Evolutionary conservation across 108 stramenopile species (phyloP).

Genomic region (Poteriospumella lacustris): DNA sequence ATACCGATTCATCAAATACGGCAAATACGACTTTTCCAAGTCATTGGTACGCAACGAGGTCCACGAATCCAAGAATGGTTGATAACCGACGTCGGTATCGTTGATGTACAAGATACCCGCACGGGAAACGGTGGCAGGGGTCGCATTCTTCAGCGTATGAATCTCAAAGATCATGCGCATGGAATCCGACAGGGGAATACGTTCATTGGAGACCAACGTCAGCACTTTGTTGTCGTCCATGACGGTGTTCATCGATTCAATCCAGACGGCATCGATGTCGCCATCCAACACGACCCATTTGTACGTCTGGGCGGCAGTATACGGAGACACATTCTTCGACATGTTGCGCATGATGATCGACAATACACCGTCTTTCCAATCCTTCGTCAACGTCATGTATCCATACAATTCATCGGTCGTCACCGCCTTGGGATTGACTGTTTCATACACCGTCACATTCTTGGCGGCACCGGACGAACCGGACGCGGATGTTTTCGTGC

Average conservation of each 20-base stretch:
- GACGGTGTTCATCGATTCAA: constrained; percentile 30
- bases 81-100: constrained; percentile 25
- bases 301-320: constrained; percentile 2
- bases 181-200: constrained; percentile 21
- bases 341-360: constrained; percentile 30
- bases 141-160: constrained; percentile 28
- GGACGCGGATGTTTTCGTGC: too few species aligned
- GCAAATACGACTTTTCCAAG: constrained; percentile 27
- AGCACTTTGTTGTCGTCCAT: constrained; percentile 33
- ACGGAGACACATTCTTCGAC: constrained; percentile 13
- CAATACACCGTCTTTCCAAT: constrained; percentile 30
- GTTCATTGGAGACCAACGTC: constrained; percentile 24
- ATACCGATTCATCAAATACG: constrained; percentile 41
- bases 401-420: constrained; percentile 31
- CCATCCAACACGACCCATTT: constrained; percentile 32
- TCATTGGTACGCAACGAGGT: not conserved
- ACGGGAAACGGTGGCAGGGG: constrained; percentile 26
- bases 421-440: constrained; percentile 30
- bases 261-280: constrained; percentile 29
- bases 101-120: constrained; percentile 29
- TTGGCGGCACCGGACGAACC: not conserved
- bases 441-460: constrained; percentile 16
- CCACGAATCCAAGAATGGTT: constrained; percentile 17
- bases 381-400: constrained; percentile 34
- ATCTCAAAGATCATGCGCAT: constrained; percentile 19